Evolutionary conservation across 345 rosid genomes (phyloP), one percentile per base, ranked within the genome.

Genomic region (Heritiera fomes): DNA sequence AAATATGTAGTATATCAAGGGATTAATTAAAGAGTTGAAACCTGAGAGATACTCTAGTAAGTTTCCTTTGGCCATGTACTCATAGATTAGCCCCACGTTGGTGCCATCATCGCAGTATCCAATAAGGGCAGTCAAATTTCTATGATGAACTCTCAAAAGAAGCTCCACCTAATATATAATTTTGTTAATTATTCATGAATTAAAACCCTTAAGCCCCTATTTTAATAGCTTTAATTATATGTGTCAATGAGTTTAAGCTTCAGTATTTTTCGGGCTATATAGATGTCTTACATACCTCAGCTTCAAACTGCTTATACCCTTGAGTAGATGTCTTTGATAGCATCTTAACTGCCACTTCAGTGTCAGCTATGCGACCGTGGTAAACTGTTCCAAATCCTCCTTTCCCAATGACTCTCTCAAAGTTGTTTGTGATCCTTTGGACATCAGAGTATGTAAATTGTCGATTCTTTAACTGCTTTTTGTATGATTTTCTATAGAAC

Each of bases 301-400:
- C 82, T 34, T 84, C 77, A 75, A 88, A 86, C 75, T 88, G 80
- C 77, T 83, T 83, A 65, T 84, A 83, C 43, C 91, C 89, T 81
- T 86, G 88, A 58, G 79, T 76, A 55, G 89, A 86, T 60, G 88
- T 76, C 28, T 82, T 77, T 60, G 86, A 81, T 10, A 88, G 79
- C 84, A 86, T 78, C 82, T 88, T 88, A 12, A 88, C 86, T 12
- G 88, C 91, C 4, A 86, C 88, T 77, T 81, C 82, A 76, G 81
- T 72, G 38, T 64, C 83, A 76, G 45, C 75, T 20, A 83, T 72
- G 49, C 10, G 71, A 76, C 91, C 89, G 75, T 81, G 84, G 80
- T 81, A 86, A 45, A 86, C 87, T 68, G 80, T 78, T 80, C 87
- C 89, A 80, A 86, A 88, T 32, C 83, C 86, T 73, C 91, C 91